Evolutionary conservation across 2,329 filamentous ascomycete species (phyloP).

Genomic region (Stachybotrys echinatus): DNA sequence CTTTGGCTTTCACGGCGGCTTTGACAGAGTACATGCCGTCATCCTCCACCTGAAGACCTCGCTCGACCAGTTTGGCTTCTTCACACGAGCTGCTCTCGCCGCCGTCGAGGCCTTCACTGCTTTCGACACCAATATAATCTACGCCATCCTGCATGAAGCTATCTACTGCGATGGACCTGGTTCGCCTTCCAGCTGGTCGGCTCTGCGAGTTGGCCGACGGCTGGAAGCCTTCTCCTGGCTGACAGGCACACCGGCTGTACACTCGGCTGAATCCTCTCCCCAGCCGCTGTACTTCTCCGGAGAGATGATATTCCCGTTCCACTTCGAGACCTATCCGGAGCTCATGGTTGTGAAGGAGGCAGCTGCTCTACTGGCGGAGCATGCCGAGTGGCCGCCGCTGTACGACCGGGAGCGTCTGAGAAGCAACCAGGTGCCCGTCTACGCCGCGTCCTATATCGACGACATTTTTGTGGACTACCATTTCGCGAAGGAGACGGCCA

Average conservation of each 20-base stretch:
- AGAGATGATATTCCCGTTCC: slow-evolving; percentile 86
- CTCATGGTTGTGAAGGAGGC: slow-evolving; percentile 63
- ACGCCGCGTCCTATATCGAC: slow-evolving; percentile 75
- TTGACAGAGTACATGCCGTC: slow-evolving; percentile 69
- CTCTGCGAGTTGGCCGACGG: slow-evolving; percentile 54
- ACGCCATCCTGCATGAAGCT: slow-evolving; percentile 81
- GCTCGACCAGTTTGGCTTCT: slow-evolving; percentile 67
- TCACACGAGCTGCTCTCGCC: slow-evolving; percentile 67
- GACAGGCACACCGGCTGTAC: slow-evolving; percentile 17
- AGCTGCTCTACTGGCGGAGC: slow-evolving; percentile 65
- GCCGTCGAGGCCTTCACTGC: slow-evolving; percentile 61
- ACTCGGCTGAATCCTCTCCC: slow-evolving; percentile 18
- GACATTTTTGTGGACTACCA: slow-evolving; percentile 91
- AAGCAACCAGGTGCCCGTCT: slow-evolving; percentile 78
- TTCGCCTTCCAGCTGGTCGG: slow-evolving; percentile 68
- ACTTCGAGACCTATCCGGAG: slow-evolving; percentile 77
- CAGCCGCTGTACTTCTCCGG: slow-evolving; percentile 74
- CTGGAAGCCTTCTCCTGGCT: slow-evolving; percentile 49
- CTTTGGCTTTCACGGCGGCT: slow-evolving; percentile 74
- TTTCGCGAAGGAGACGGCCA: slow-evolving; percentile 67
- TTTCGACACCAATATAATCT: slow-evolving; percentile 76
- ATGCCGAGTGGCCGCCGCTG: slow-evolving; percentile 65
- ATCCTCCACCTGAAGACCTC: slow-evolving; percentile 68
- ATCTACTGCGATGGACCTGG: slow-evolving; percentile 72
- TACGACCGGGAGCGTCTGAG: slow-evolving; percentile 71